Percentiles rank a stretch among this genome's conserved stretches.
Evolutionary conservation across 2,329 filamentous ascomycete species (phyloP).

Genomic region (Fusarium humuli): DNA sequence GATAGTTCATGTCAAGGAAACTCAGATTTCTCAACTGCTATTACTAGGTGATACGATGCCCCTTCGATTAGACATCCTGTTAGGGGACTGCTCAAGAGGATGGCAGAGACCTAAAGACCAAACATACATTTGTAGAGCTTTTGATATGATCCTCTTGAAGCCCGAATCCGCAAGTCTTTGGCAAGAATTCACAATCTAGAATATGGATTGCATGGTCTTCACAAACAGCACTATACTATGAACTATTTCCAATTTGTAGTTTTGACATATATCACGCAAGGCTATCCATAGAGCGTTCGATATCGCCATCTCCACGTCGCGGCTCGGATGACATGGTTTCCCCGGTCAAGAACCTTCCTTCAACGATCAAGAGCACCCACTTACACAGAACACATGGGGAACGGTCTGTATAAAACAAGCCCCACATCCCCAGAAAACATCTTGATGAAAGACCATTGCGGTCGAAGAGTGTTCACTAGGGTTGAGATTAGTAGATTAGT

Average conservation of each 20-base stretch:
- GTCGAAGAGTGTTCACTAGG: constrained; percentile 1
- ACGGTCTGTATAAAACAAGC: constrained; percentile 11
- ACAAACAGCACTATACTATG: neutral
- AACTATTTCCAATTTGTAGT: neutral
- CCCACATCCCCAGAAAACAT: constrained; percentile 29
- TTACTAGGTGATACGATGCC: neutral
- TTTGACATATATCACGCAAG: neutral
- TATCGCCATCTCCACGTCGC: constrained; percentile 26
- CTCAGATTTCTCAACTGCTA: neutral
- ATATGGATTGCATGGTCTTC: neutral
- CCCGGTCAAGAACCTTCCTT: constrained; percentile 24
- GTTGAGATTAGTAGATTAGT: neutral
- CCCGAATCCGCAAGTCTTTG: neutral
- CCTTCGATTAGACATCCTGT: neutral
- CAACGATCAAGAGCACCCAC: constrained; percentile 24
- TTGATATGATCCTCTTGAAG: neutral
- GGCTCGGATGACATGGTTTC: constrained; percentile 35
- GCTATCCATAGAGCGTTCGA: neutral
- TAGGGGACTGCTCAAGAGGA: neutral
- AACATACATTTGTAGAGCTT: neutral
- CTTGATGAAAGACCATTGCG: neutral
- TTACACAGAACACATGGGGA: constrained; percentile 6
- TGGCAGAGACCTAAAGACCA: neutral
- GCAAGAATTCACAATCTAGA: neutral
- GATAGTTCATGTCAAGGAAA: constrained; percentile 8